Evolutionary conservation across 495 filamentous ascomycete genomes (phyloP).

Genomic region (Xylaria curta): DNA sequence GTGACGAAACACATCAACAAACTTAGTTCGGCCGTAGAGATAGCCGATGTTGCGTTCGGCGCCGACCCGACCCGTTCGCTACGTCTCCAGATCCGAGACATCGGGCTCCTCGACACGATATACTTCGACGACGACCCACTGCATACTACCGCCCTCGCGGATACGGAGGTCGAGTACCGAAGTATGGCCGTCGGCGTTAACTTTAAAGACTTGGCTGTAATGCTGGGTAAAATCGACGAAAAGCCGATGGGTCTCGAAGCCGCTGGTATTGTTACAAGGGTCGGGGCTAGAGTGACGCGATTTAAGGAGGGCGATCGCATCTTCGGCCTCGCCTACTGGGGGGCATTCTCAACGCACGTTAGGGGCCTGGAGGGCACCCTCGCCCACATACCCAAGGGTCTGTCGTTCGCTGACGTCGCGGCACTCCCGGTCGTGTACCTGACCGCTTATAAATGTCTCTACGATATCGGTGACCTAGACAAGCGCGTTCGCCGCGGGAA

Average conservation of each 20-base stretch:
- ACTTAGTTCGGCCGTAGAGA: background rate
- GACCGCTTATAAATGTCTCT: conserved; percentile 23
- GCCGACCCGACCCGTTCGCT: background rate
- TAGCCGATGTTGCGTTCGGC: background rate
- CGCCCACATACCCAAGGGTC: background rate
- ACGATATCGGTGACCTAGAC: conserved; percentile 36
- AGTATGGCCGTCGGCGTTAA: background rate
- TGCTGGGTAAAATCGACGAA: background rate
- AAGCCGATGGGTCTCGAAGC: background rate
- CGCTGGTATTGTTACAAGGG: background rate
- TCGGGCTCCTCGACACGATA: conserved; percentile 45
- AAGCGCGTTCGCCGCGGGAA: conserved; percentile 40
- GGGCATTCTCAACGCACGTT: background rate
- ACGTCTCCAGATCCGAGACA: background rate
- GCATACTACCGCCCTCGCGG: background rate
- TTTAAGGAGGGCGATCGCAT: background rate
- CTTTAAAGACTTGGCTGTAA: background rate
- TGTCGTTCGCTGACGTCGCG: background rate
- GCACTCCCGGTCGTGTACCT: background rate
- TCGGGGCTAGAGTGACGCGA: background rate
- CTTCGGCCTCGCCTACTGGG: background rate
- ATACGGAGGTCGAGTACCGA: conserved; percentile 37
- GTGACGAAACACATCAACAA: conserved; percentile 3
- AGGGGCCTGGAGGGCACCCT: background rate
- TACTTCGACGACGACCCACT: conserved; percentile 31